Conservation (phyloP, 2,329 filamentous ascomycete species). For the Fusarium siculi region DNA sequence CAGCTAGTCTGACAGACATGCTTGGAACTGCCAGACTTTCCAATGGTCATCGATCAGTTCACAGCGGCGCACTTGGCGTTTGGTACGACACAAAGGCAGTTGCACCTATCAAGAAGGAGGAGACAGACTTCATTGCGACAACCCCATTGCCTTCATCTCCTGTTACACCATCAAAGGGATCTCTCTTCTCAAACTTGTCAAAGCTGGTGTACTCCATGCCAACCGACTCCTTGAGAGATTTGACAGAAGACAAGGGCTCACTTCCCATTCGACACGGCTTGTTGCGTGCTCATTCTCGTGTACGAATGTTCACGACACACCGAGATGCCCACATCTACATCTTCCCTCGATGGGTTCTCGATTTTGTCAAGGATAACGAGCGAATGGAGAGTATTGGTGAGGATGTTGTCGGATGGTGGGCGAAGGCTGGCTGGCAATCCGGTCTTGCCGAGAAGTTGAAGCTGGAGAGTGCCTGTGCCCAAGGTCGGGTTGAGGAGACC, state of each 20-base stretch:
- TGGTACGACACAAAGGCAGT: constrained; percentile 89
- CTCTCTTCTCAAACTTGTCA: constrained; percentile 75
- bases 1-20: constrained; percentile 73
- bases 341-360: constrained; percentile 89
- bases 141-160: constrained; percentile 71
- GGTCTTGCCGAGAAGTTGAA: constrained; percentile 82
- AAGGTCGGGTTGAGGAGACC: constrained; percentile 53
- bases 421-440: constrained; percentile 90
- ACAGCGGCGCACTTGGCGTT: constrained; percentile 84
- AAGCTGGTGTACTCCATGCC: constrained; percentile 87
- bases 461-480: constrained; percentile 68
- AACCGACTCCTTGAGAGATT: constrained; percentile 88
- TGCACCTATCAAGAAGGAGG: constrained; percentile 84
- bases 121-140: constrained; percentile 91
- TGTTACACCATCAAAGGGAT: constrained; percentile 59
- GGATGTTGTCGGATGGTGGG: constrained; percentile 94
- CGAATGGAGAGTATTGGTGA: constrained; percentile 89
- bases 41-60: constrained; percentile 52
- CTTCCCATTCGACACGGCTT: constrained; percentile 81
- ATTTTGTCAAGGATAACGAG: constrained; percentile 83
- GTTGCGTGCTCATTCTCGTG: constrained; percentile 76
- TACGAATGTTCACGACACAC: constrained; percentile 84
- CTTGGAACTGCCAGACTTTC: constrained; percentile 60
- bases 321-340: constrained; percentile 96
- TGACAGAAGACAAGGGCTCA: constrained; percentile 78